Conservation (phyloP, 768 basidiomycete species). For the Phylloporus sp. region DNA sequence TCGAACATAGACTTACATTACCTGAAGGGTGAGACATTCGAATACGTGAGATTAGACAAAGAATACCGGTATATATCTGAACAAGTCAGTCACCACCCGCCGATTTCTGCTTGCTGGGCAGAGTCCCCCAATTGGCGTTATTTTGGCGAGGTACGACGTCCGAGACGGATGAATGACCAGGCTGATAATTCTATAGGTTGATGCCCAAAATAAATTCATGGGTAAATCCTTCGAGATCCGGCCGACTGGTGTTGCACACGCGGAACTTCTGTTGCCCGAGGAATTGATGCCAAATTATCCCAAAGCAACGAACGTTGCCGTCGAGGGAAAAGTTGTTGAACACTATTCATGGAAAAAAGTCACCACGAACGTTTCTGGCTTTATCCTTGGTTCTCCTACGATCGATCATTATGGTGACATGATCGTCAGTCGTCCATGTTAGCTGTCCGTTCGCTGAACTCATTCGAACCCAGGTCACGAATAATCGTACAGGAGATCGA, state of each 20-base stretch:
- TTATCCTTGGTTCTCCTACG: constrained; percentile 84
- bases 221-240: constrained; percentile 96
- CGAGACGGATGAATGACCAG: neutral
- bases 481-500: constrained; percentile 85
- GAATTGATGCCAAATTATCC: constrained; percentile 64
- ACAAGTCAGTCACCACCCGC: constrained; percentile 97
- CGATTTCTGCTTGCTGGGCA: constrained; percentile 93
- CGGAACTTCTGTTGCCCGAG: constrained; percentile 71
- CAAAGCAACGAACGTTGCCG: constrained; percentile 40
- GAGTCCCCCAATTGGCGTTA: constrained; percentile 89
- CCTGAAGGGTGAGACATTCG: constrained; percentile 82
- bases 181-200: constrained; percentile 52
- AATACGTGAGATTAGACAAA: constrained; percentile 84
- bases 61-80: constrained; percentile 92
- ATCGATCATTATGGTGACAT: constrained; percentile 96
- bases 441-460: neutral
- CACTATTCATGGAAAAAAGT: constrained; percentile 98
- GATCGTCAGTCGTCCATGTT: constrained; percentile 52
- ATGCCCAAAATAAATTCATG: constrained; percentile 95
- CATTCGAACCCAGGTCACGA: constrained; percentile 50
- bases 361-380: constrained; percentile 85
- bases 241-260: constrained; percentile 92
- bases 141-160: constrained; percentile 65
- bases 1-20: neutral
- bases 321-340: constrained; percentile 64